Percentiles rank a stretch among this genome's conserved stretches.
Evolutionary conservation across 768 basidiomycete species (phyloP).

Genomic region (Mycena chlorophos): DNA sequence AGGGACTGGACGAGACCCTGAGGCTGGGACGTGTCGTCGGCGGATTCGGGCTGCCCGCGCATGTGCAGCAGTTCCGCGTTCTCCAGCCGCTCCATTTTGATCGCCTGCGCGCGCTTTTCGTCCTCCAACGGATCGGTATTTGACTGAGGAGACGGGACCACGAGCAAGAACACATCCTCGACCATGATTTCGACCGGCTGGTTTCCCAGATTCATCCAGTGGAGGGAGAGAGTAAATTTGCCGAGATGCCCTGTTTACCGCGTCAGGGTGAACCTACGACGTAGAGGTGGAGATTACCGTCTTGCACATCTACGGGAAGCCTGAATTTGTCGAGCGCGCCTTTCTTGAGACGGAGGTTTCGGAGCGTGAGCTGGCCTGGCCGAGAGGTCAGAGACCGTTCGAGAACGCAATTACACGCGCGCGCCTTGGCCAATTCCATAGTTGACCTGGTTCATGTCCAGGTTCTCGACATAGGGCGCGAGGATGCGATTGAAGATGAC

Average conservation of each 20-base stretch:
- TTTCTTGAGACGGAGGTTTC: constrained; percentile 85
- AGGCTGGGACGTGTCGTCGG: constrained; percentile 65
- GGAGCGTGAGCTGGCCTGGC: constrained; percentile 73
- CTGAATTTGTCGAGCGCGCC: constrained; percentile 94
- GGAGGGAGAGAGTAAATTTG: constrained; percentile 79
- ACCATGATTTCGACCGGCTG: constrained; percentile 89
- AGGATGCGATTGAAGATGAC: constrained; percentile 87
- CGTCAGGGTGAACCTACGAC: not conserved
- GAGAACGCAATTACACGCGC: constrained; percentile 5
- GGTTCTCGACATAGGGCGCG: constrained; percentile 93
- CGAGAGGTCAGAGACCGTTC: constrained; percentile 1
- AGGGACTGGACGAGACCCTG: constrained; percentile 84
- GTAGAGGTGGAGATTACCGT: constrained; percentile 53
- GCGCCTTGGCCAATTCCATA: constrained; percentile 87
- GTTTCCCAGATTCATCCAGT: constrained; percentile 87
- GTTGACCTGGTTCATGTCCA: constrained; percentile 93
- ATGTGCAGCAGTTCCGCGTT: constrained; percentile 84
- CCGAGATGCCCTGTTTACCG: constrained; percentile 70
- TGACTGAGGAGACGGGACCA: constrained; percentile 74
- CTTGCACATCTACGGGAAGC: constrained; percentile 90
- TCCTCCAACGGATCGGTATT: constrained; percentile 81
- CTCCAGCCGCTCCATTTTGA: constrained; percentile 85
- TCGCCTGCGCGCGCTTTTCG: constrained; percentile 74
- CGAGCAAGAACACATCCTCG: constrained; percentile 94
- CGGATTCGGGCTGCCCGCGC: constrained; percentile 52